These are phyloP conservation scores for Naganishia albida DNA, from an alignment of 1,284 basidiomycete species.

Conservation along the genomic window DNA sequence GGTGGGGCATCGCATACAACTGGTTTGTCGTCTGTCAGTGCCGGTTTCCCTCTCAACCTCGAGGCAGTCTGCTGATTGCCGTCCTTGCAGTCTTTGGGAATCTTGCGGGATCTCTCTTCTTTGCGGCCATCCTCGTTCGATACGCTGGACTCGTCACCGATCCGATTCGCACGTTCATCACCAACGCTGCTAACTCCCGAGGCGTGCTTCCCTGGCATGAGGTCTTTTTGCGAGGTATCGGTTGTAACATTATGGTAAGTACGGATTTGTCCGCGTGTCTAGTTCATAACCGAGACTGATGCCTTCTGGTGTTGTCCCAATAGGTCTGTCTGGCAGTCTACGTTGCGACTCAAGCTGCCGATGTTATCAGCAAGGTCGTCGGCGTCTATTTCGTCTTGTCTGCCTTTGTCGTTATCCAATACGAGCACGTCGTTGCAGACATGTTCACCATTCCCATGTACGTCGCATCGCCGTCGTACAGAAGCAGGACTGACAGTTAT, in stretches of 20 bases:
- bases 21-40: conserved; percentile 32
- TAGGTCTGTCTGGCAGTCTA: conserved; percentile 33
- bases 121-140: conserved; percentile 39
- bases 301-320: conserved; percentile 20
- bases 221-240: conserved; percentile 44
- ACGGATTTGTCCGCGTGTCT: not conserved
- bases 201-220: conserved; percentile 34
- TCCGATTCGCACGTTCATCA: conserved; percentile 26
- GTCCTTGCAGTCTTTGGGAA: conserved; percentile 40
- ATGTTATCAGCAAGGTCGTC: conserved; percentile 29
- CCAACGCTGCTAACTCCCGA: conserved; percentile 28
- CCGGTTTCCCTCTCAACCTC: not conserved
- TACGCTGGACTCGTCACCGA: conserved; percentile 30
- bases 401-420: conserved; percentile 41
- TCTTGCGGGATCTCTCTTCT: conserved; percentile 44
- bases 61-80: not conserved
- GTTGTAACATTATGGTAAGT: conserved; percentile 46
- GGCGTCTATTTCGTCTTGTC: conserved; percentile 42
- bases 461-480: not conserved
- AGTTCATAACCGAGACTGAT: conserved; percentile 29
- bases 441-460: conserved; percentile 42
- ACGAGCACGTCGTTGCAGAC: conserved; percentile 47
- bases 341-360: conserved; percentile 18
- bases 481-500: not conserved
- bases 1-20: conserved; percentile 32